Evolutionary conservation across 2,329 filamentous ascomycete species (phyloP).

Genomic region (Nigrospora osmanthi): DNA sequence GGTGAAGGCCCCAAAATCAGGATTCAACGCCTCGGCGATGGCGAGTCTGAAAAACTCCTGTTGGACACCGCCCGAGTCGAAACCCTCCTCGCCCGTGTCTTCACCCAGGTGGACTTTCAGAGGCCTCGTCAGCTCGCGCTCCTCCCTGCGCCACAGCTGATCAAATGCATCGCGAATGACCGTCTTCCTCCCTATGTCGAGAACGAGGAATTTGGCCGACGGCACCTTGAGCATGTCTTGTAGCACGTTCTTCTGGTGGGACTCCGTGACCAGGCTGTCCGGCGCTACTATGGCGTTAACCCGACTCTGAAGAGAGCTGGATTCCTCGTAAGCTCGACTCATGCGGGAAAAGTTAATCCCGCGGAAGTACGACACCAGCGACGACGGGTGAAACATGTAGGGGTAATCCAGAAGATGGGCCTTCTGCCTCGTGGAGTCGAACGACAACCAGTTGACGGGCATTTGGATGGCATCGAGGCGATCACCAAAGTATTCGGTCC

Average conservation of each 20-base stretch:
- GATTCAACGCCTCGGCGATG: conserved; percentile 70
- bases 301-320: conserved; percentile 47
- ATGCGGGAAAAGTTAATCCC: conserved; percentile 82
- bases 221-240: conserved; percentile 57
- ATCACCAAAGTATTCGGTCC: conserved; percentile 68
- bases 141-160: conserved; percentile 82
- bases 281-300: conserved; percentile 49
- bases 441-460: conserved; percentile 63
- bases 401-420: conserved; percentile 74
- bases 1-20: conserved; percentile 72
- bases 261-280: conserved; percentile 46
- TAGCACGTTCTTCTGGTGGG: conserved; percentile 52
- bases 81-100: conserved; percentile 75
- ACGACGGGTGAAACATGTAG: conserved; percentile 67
- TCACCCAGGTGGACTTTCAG: conserved; percentile 84
- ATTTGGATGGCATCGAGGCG: conserved; percentile 67
- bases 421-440: conserved; percentile 50
- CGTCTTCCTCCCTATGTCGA: conserved; percentile 60
- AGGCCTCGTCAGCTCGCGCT: conserved; percentile 73
- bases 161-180: conserved; percentile 71
- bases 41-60: conserved; percentile 91
- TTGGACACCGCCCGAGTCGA: conserved; percentile 91
- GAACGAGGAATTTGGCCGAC: conserved; percentile 62
- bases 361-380: conserved; percentile 76
- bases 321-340: conserved; percentile 70